These are phyloP conservation scores for Aspergillus transmontanensis DNA, from an alignment of 2,329 filamentous ascomycete genomes.

Conservation along the genomic window DNA sequence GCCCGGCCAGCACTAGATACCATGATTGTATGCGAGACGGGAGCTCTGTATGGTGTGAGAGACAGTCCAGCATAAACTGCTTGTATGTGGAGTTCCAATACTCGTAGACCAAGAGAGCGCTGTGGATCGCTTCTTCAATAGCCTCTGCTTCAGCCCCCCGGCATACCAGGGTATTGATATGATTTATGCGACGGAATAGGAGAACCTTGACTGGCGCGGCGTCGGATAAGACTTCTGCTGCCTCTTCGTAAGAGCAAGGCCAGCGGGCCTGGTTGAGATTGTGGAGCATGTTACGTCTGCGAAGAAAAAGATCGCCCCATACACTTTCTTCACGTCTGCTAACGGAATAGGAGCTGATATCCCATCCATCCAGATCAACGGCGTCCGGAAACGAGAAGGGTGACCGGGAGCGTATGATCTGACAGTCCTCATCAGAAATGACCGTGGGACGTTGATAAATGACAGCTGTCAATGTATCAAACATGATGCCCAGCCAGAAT, in stretches of 20 bases:
- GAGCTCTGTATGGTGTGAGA: background rate
- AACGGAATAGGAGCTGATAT: background rate
- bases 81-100: background rate
- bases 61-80: background rate
- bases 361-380: background rate
- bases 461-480: constrained; percentile 59
- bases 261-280: background rate
- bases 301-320: background rate
- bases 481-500: constrained; percentile 63
- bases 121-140: background rate
- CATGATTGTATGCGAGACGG: constrained; percentile 57
- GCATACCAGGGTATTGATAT: background rate
- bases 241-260: background rate
- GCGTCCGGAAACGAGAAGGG: background rate
- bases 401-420: background rate
- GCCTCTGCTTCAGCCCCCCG: background rate
- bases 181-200: background rate
- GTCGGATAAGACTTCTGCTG: background rate
- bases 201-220: background rate
- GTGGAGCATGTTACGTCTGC: background rate
- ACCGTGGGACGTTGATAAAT: constrained; percentile 44
- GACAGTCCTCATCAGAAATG: background rate
- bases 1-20: constrained; percentile 60
- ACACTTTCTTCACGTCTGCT: background rate
- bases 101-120: background rate